Evolutionary conservation across 495 filamentous ascomycete genomes (phyloP).

Genomic region (Cladorrhinum samala): DNA sequence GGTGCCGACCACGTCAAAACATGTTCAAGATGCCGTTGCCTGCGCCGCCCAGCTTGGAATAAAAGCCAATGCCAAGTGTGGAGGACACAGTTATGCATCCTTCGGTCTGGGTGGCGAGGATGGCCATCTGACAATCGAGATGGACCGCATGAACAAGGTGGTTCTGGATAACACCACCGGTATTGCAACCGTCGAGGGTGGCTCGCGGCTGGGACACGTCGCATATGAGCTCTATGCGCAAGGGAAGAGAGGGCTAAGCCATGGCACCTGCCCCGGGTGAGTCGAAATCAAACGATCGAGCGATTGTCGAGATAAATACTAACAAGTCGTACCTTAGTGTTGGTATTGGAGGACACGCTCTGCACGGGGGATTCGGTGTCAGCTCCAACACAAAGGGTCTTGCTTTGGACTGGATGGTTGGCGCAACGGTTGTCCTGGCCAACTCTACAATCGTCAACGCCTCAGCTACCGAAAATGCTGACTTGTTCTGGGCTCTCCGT

Average conservation of each 20-base stretch:
- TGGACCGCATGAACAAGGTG: conserved; percentile 42
- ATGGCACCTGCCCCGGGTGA: conserved; percentile 43
- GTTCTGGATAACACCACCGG: conserved; percentile 30
- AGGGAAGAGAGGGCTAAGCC: conserved; percentile 39
- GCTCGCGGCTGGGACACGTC: conserved; percentile 37
- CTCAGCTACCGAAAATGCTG: conserved; percentile 37
- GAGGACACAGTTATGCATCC: conserved; percentile 44
- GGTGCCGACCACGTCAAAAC: conserved; percentile 30
- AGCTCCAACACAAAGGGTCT: conserved; percentile 41
- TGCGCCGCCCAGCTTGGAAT: conserved; percentile 35
- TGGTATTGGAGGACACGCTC: conserved; percentile 37
- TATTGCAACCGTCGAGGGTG: conserved; percentile 36
- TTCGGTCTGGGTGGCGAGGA: conserved; percentile 44
- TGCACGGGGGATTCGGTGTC: conserved; percentile 41
- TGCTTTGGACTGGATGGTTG: conserved; percentile 40
- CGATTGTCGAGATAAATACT: neutral
- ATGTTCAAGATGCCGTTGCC: conserved; percentile 36
- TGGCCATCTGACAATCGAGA: conserved; percentile 39
- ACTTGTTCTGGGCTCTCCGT: conserved; percentile 42
- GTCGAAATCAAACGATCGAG: too few relatives aligned
- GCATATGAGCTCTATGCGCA: conserved; percentile 37
- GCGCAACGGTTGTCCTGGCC: conserved; percentile 38
- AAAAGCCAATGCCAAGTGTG: conserved; percentile 41
- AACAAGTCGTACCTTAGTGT: conserved; percentile 28
- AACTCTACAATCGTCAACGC: conserved; percentile 35